Evolutionary conservation across 2,329 filamentous ascomycete genomes (phyloP).

Genomic region (Colletotrichum graminicola): DNA sequence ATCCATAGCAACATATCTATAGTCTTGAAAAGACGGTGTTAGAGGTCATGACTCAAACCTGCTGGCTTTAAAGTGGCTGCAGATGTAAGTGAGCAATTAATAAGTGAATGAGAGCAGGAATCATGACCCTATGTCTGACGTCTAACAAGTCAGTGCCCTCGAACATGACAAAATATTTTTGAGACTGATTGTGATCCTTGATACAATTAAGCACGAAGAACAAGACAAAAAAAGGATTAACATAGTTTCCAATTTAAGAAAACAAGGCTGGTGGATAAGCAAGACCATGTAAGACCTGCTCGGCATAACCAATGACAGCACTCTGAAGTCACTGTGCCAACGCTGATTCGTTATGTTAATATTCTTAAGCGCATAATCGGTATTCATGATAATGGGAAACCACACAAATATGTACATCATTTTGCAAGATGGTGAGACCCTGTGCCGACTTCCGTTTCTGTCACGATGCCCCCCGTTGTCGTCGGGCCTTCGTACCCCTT

Average conservation of each 20-base stretch:
- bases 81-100: background rate
- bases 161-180: background rate
- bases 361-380: background rate
- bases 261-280: too few species aligned
- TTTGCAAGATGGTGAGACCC: background rate
- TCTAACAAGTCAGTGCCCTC: background rate
- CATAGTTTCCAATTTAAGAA: too few species aligned
- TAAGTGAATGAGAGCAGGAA: background rate
- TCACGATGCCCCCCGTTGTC: constrained; percentile 35
- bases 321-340: background rate
- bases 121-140: background rate
- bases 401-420: background rate
- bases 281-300: too few species aligned
- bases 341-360: background rate
- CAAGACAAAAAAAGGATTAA: too few species aligned
- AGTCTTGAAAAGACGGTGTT: too few species aligned
- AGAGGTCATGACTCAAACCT: background rate
- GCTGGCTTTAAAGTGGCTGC: background rate
- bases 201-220: too few species aligned
- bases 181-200: too few species aligned
- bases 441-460: constrained; percentile 1
- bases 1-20: background rate
- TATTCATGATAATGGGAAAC: background rate
- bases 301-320: too few species aligned
- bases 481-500: constrained; percentile 44